A percentile compares a stretch with the other conserved stretches of the same genome.
phyloP scores from a whole-genome alignment of 371 early-diverging fungal species.

The Blyttiomyces sp. region DNA sequence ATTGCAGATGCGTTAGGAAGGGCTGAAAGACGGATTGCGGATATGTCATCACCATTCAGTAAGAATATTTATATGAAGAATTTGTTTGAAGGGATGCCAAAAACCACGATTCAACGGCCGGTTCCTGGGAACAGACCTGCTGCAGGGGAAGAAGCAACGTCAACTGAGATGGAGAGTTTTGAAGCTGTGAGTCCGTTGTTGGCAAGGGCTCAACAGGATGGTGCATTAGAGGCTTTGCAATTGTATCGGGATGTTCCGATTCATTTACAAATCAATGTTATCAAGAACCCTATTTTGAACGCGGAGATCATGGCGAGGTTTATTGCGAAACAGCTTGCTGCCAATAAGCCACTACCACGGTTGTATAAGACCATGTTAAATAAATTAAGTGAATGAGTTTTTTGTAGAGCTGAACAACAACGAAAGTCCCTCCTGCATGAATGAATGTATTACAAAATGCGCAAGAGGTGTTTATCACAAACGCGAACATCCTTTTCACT shows the following conservation, averaged over 20 bases:
- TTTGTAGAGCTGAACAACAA: too few species aligned
- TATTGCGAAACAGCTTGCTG: slow-evolving; percentile 25
- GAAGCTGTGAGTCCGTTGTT: slow-evolving; percentile 13
- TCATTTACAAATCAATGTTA: slow-evolving; percentile 39
- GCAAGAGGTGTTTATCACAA: too few species aligned
- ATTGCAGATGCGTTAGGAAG: slow-evolving; percentile 33
- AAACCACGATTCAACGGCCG: neutral
- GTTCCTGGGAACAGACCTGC: neutral
- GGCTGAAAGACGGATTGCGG: slow-evolving; percentile 27
- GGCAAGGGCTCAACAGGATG: slow-evolving; percentile 15
- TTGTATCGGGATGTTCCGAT: slow-evolving; percentile 39
- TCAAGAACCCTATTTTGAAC: slow-evolving; percentile 42
- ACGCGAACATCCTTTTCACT: too few species aligned
- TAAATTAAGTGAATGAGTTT: neutral
- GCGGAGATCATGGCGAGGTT: slow-evolving; percentile 43
- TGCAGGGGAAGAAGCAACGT: neutral
- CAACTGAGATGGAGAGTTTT: slow-evolving; percentile 4
- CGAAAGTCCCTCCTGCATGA: too few species aligned
- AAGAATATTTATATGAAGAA: slow-evolving; percentile 16
- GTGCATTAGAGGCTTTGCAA: slow-evolving; percentile 30
- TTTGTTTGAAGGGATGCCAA: slow-evolving; percentile 16
- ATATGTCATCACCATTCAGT: slow-evolving; percentile 8
- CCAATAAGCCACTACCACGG: slow-evolving; percentile 17
- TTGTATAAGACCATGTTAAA: slow-evolving; percentile 28
- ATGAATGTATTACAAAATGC: too few species aligned